These are phyloP conservation scores for Ascocoryne sarcoides DNA, from an alignment of 2,329 filamentous ascomycete genomes.

Conservation along the genomic window DNA sequence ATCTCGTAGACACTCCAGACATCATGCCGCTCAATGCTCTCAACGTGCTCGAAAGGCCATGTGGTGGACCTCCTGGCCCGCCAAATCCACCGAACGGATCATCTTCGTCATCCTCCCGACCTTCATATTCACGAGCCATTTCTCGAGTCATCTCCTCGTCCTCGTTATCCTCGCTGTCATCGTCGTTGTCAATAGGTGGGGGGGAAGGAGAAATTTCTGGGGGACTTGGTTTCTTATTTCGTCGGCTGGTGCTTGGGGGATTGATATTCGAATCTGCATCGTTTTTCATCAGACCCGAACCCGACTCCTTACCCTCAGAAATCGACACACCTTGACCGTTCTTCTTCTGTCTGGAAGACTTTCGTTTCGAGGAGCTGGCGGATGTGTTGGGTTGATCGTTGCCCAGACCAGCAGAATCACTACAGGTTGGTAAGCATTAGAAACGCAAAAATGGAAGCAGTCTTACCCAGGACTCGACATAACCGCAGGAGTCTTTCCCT, in stretches of 20 bases:
- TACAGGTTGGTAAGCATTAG: slow-evolving; percentile 30
- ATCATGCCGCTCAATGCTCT: slow-evolving; percentile 87
- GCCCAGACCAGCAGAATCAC: slow-evolving; percentile 55
- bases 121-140: slow-evolving; percentile 39
- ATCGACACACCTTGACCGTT: slow-evolving; percentile 39
- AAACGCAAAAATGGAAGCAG: slow-evolving; percentile 5
- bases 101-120: slow-evolving; percentile 48
- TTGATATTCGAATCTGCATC: slow-evolving; percentile 28
- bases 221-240: slow-evolving; percentile 48
- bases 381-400: slow-evolving; percentile 45
- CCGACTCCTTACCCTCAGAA: slow-evolving; percentile 2
- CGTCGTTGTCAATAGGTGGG: slow-evolving; percentile 32
- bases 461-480: slow-evolving; percentile 70
- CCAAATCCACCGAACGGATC: slow-evolving; percentile 60
- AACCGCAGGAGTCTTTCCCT: slow-evolving; percentile 50
- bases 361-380: slow-evolving; percentile 60
- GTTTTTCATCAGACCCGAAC: slow-evolving; percentile 30
- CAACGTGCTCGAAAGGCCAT: slow-evolving; percentile 69
- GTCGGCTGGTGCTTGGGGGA: slow-evolving; percentile 23
- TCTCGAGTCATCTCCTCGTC: slow-evolving; percentile 50
- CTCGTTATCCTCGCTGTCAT: slow-evolving; percentile 45
- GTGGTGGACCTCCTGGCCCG: slow-evolving; percentile 51
- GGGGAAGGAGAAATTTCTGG: slow-evolving; percentile 14
- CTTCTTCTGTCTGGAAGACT: slow-evolving; percentile 66
- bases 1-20: slow-evolving; percentile 68